Base-by-base conservation (phyloP, 352 stramenopile species). In the Phytophthora pisi region DNA sequence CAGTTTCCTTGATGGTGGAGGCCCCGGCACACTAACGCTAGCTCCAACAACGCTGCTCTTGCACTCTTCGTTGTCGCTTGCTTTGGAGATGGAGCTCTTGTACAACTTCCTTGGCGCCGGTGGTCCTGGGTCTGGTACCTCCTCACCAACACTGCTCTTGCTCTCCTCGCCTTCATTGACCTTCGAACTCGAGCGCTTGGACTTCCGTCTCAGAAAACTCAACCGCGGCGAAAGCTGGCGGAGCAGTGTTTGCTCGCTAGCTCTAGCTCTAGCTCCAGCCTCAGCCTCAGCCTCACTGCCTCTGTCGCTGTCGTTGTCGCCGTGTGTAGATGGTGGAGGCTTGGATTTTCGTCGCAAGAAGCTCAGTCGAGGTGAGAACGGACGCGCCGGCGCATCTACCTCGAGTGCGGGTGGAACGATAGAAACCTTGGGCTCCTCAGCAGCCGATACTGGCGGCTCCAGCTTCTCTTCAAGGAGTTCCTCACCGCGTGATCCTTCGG, bases 191-290 rank as follows among this genome's bases (percentile, higher is more conserved):
- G 31, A 53, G 18, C 43, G 51, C n/a, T 51, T 62, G 2, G 40
- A 43, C n/a, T 61, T 64, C 8, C 54, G 62, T 31, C 63, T 62
- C 2, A 72, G 66, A 36, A 77, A 69, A 30, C 42, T 61, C 42
- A 47, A 50, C 51, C 60, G 60, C 30, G 60, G 58, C n/a, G 72
- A 75, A 23, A 63, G 30, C 4, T 61, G 68, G 13, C 52, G 47
- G 23, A 62, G 45, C 6, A 60, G n/a, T 24, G 46, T 38, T 16
- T 51, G 46, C 15, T 65, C 60, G 30, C 23, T 30, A 31, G 34
- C 40, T 51, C 64, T 30, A 30, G 26, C 26, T 4, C 26, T 1
- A 20, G 20, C 20, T 1, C 1, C 20, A 20, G 20, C 20, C 20
- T 20, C 26, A 30, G 26, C 6, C 26, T 30, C 61, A 54, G 10